A percentile compares a stretch with the other conserved stretches of the same genome.
These are phyloP conservation scores for Dichotomocladium elegans DNA, from an alignment of 371 early-diverging fungal genomes.

Conservation along the genomic window DNA sequence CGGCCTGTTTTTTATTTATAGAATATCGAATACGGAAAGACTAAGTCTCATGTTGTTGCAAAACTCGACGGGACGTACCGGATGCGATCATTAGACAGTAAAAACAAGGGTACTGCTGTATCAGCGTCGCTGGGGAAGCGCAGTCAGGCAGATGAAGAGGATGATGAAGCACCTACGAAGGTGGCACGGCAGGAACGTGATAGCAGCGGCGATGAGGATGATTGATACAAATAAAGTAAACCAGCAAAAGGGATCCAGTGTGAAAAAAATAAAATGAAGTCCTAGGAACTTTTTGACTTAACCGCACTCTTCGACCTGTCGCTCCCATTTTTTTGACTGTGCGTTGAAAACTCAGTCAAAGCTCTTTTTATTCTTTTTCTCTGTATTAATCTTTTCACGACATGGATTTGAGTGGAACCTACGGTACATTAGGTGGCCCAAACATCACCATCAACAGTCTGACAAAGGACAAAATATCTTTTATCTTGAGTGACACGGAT, in stretches of 20 bases:
- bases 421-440: slow-evolving; percentile 54
- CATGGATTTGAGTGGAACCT: slow-evolving; percentile 11
- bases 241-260: not conserved
- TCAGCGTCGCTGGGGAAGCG: slow-evolving; percentile 16
- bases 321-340: no score
- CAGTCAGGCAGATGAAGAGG: slow-evolving; percentile 12
- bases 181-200: slow-evolving; percentile 17
- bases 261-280: not conserved
- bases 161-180: slow-evolving; percentile 17
- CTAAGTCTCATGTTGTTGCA: slow-evolving; percentile 74
- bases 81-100: slow-evolving; percentile 20
- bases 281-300: no score
- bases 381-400: not conserved
- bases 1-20: slow-evolving; percentile 17
- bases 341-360: no score
- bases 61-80: slow-evolving; percentile 64
- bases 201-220: slow-evolving; percentile 23
- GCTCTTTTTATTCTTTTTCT: not conserved
- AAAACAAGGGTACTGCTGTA: slow-evolving; percentile 10
- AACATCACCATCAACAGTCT: slow-evolving; percentile 71
- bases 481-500: slow-evolving; percentile 76
- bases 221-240: slow-evolving; percentile 2
- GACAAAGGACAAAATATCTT: slow-evolving; percentile 65
- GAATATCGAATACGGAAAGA: slow-evolving; percentile 76
- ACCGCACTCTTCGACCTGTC: no score